Base-by-base conservation (phyloP, 805 yeast genomes). In the Wickerhamiella galacta region DNA sequence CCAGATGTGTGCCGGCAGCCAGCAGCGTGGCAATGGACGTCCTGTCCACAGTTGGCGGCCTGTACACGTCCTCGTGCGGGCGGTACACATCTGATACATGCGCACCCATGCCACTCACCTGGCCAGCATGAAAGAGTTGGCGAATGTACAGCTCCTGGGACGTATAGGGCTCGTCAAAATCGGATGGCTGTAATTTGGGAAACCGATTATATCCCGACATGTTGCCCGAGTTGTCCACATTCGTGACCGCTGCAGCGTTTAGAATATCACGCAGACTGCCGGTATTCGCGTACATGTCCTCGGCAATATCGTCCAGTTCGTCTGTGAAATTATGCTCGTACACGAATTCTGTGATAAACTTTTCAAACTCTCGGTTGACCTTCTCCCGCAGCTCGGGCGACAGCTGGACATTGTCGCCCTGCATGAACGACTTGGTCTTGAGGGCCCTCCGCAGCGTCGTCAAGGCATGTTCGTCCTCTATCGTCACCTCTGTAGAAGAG, bases 1-100 rank as follows among this genome's bases (percentile, higher is more conserved):
- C 98, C 44, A 90, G 61, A 54, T 90, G 98, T 29, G 87, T 87
- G 33, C 95, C 95, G 0, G 95, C 81, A 3, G 95, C 87, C 54
- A 87, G 53, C 33, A 90, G 63, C 36, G 72, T 72, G 20, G 81
- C 61, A 23, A 83, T 61, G 2, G 87, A 65, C 9, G 80, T 51
- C 36, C 78, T 70, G 16, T 65, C 55, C 16, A 71, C 60, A 10
- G 61, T 45, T 22, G 67, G 59, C 12, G 94, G 93, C 16, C 61
- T 56, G 28, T 62, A 60, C 20, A 75, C 60, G 39, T 78, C 78
- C 39, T 66, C 62, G 48, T 74, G 72, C 12, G 94, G 93, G 33
- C 58, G 55, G 51, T 80, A 82, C 5, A 78, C 73, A 37, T 70
- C 63, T 4, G 59, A 53, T n/a, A 79, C 46, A 11, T 58, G 50